Conservation (phyloP, 129 eudicot species). For the Cynara cardunculus region DNA sequence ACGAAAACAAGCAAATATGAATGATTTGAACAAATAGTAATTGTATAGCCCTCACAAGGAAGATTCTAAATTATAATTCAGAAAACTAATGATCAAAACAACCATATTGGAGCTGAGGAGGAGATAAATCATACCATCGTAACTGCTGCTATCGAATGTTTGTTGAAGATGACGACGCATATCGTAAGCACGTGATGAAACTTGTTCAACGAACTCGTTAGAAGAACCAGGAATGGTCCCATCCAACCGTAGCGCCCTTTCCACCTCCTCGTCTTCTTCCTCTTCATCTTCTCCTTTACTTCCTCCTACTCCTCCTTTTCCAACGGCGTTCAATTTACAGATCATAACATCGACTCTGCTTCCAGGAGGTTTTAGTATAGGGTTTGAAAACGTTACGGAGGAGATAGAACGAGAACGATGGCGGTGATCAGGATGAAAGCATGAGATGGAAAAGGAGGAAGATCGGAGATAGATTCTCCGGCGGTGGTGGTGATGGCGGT, state of each 20-base stretch:
- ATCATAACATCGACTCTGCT: constrained; percentile 6
- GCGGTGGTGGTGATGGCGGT: constrained; percentile 49
- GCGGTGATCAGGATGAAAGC: constrained; percentile 19
- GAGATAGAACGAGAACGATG: neutral
- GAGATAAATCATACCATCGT: constrained; percentile 53
- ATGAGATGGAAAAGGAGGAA: constrained; percentile 17
- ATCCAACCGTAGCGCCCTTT: constrained; percentile 79
- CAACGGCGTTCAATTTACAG: constrained; percentile 32
- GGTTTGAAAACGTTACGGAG: constrained; percentile 1
- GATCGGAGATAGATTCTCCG: constrained; percentile 38
- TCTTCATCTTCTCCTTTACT: constrained; percentile 22
- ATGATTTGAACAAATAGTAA: neutral
- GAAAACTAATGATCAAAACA: neutral
- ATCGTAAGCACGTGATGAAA: constrained; percentile 93
- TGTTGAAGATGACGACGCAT: constrained; percentile 96
- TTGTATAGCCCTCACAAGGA: too few species aligned
- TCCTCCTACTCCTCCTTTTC: constrained; percentile 17
- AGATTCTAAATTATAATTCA: neutral
- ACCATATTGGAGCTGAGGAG: neutral
- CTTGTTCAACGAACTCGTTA: constrained; percentile 75
- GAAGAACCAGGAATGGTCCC: constrained; percentile 92
- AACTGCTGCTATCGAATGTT: constrained; percentile 75
- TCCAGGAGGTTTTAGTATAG: constrained; percentile 16
- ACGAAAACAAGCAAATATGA: neutral
- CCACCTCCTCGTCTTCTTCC: constrained; percentile 61